Evolutionary conservation across 768 basidiomycete species (phyloP), one percentile per base, ranked within the genome.

Genomic region (Psilocybe cubensis): DNA sequence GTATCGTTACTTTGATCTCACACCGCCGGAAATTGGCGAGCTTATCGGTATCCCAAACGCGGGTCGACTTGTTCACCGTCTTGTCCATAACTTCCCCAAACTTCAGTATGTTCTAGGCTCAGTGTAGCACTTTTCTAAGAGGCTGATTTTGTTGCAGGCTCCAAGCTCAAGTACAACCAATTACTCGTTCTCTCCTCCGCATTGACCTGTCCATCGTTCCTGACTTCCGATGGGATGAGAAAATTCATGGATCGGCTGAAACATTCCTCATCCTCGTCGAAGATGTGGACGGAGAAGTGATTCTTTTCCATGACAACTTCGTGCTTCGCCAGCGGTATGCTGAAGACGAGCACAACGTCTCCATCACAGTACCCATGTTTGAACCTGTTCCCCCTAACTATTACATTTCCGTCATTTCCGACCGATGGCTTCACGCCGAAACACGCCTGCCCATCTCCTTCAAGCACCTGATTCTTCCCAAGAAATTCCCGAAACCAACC

Each of bases 221-320:
- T n/a, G 97, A 98, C 69, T 99, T 98, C 85, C 84, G 89, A 43
- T 99, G 97, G 97, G 96, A 98, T 33, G 92, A 94, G 66, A 93
- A 93, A 71, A 84, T 95, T 5, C 96, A 98, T 63, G 92, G 94
- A 3, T 72, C 79, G 0, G 87, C 93, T 0, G 94, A 98, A 72
- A 87, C 90, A 0, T 99, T 99, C 81, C 84, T 90, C 71, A 94
- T 99, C 65, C 70, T 96, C 24, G 94, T 98, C 23, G 96, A 98
- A 71, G 96, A 99, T 65, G 94, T 98, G 24, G 96, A 98, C 62
- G 97, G 97, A 47, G 97, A 99, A 71, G 85, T 93, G 59, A 88
- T 98, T 55, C 88, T 98, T 27, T 98, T 95, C 83, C 92, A 95
- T 62, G 96, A 98, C 66, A 83, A 84, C 20, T 98, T 98, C 77